phyloP scores from a whole-genome alignment of 2,329 filamentous ascomycete species.

The Aspergillus intermedius region DNA sequence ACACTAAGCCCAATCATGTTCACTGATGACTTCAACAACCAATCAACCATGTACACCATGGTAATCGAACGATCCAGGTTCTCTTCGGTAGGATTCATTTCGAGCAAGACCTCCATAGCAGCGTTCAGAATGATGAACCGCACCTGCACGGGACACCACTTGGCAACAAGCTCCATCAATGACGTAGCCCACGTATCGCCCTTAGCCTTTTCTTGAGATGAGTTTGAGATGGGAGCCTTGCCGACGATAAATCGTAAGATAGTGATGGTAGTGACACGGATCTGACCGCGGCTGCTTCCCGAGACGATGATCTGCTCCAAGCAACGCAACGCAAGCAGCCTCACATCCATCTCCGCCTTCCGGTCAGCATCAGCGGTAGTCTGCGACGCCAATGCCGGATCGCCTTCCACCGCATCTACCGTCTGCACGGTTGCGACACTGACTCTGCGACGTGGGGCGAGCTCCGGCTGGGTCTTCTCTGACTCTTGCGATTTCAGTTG shows the following conservation, averaged over 20 bases:
- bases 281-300: constrained; percentile 69
- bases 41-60: constrained; percentile 70
- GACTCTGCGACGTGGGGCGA: constrained; percentile 59
- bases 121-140: constrained; percentile 85
- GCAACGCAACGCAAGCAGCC: constrained; percentile 75
- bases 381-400: constrained; percentile 60
- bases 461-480: constrained; percentile 63
- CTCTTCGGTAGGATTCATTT: constrained; percentile 62
- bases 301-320: constrained; percentile 78
- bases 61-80: constrained; percentile 67
- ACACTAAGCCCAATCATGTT: constrained; percentile 94
- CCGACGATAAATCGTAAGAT: constrained; percentile 65
- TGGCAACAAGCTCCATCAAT: constrained; percentile 70
- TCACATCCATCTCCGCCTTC: constrained; percentile 81
- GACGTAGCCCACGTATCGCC: constrained; percentile 71
- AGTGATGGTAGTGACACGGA: constrained; percentile 66
- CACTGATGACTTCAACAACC: constrained; percentile 76
- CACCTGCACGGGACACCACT: constrained; percentile 90
- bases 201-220: constrained; percentile 36
- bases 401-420: constrained; percentile 61
- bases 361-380: constrained; percentile 83
- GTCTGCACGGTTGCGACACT: constrained; percentile 75
- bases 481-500: constrained; percentile 60
- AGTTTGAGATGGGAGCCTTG: constrained; percentile 49
- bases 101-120: constrained; percentile 67